These are phyloP conservation scores for Trichoderma citrinoviride DNA, from an alignment of 2,329 filamentous ascomycete species.

Conservation along the genomic window DNA sequence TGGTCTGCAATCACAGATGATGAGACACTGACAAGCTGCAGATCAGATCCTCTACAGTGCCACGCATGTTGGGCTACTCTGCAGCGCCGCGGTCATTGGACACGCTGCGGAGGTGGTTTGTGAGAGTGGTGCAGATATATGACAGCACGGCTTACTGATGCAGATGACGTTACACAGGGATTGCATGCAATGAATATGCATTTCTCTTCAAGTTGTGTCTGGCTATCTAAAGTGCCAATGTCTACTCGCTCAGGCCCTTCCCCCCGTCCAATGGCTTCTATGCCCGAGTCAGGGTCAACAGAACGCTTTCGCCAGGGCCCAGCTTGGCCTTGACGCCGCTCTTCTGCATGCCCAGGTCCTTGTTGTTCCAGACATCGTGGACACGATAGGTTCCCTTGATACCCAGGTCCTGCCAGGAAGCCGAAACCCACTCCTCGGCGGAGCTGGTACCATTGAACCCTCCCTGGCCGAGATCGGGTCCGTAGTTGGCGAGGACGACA, in stretches of 20 bases:
- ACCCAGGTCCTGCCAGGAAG: conserved; percentile 24
- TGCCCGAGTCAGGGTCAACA: conserved; percentile 19
- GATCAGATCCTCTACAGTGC: neutral
- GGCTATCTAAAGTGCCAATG: neutral
- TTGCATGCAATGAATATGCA: neutral
- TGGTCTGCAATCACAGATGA: neutral
- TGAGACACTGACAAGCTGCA: neutral
- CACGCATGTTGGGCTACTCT: conserved; percentile 17
- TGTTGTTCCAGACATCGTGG: conserved; percentile 24
- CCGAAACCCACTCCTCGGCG: conserved; percentile 20
- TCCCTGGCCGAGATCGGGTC: conserved; percentile 25
- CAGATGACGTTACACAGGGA: conserved; percentile 2
- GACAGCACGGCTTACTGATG: conserved; percentile 3
- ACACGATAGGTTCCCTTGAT: conserved; percentile 18
- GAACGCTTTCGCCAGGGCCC: conserved; percentile 20
- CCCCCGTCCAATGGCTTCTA: neutral
- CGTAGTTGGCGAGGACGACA: conserved; percentile 27
- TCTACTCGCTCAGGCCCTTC: neutral
- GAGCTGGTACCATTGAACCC: conserved; percentile 20
- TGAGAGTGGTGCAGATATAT: neutral
- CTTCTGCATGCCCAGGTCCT: conserved; percentile 18
- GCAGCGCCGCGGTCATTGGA: neutral
- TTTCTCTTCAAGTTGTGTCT: neutral
- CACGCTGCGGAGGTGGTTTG: neutral
- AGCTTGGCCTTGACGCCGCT: conserved; percentile 8